Evolutionary conservation across 805 yeast genomes (phyloP), one percentile per base, ranked within the genome.

Genomic region (Nakazawaea siamensis): DNA sequence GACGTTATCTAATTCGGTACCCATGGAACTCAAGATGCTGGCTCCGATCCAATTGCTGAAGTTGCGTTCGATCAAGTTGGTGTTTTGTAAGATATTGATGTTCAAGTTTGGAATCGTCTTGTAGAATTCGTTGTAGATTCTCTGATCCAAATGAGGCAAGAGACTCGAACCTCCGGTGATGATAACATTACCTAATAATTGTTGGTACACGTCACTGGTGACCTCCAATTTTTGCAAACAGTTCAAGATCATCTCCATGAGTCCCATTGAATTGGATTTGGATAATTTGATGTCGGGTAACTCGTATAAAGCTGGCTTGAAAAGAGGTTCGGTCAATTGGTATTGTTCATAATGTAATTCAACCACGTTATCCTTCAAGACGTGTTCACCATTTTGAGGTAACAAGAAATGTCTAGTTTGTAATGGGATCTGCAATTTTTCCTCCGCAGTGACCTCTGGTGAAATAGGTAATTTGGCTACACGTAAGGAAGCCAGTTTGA

Each of bases 31-130:
- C 44, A 80, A 64, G 42, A 76, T 76, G 38, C 78, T 70, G 1
- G 86, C 85, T n/a, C 87, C 87, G 20, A 77, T 57, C 87, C 87
- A 79, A 17, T 70, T 63, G 33, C 79, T 73, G 43, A 64, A 70
- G 42, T 66, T 72, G 42, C 78, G 66, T 41, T 80, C 86, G 47
- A 57, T 51, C 5, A 61, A 45, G 35, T 57, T 63, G 10, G 61
- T 63, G 24, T 68, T 59, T 29, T 56, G 46, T 23, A 56, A 62
- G 15, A 67, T 61, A 38, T 60, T 54, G 41, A 60, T 58, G 34
- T 52, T 57, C 51, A 54, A 68, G 53, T 66, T 68, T 5, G 81
- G 80, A 47, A 76, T 69, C 42, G 65, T 58, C 40, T 68, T 64
- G 33, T 68, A 57, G 43, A 80, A 52, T 44, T 79, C 85, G 40